Evolutionary conservation across 1,284 basidiomycete genomes (phyloP).

Genomic region (Irpex sp.): DNA sequence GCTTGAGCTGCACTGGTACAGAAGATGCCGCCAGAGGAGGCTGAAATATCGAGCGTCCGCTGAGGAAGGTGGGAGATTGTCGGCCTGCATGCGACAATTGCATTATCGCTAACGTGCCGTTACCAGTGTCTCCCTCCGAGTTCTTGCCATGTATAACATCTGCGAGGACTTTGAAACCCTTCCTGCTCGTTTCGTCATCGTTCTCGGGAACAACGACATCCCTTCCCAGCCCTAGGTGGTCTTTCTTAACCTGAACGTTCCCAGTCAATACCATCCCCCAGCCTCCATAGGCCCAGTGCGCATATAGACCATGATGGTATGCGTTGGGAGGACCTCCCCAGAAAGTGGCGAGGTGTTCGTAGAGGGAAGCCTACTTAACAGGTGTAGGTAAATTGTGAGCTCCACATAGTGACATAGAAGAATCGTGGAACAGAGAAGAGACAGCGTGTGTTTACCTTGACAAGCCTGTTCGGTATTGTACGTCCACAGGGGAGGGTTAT

Average conservation of each 20-base stretch:
- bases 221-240: slow-evolving; percentile 78
- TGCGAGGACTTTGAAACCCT: slow-evolving; percentile 53
- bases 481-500: slow-evolving; percentile 18
- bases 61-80: slow-evolving; percentile 74
- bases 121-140: not conserved
- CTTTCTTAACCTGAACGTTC: slow-evolving; percentile 75
- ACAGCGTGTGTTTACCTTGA: slow-evolving; percentile 16
- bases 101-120: slow-evolving; percentile 55
- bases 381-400: no score
- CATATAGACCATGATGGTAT: slow-evolving; percentile 67
- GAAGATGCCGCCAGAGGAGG: slow-evolving; percentile 75
- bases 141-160: slow-evolving; percentile 42
- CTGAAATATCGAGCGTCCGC: slow-evolving; percentile 59
- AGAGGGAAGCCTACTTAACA: slow-evolving; percentile 67
- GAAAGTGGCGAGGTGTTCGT: slow-evolving; percentile 74
- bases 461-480: slow-evolving; percentile 18
- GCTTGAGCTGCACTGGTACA: slow-evolving; percentile 44
- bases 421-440: no score
- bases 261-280: slow-evolving; percentile 94
- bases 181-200: slow-evolving; percentile 34
- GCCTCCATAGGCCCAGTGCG: slow-evolving; percentile 69
- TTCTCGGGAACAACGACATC: slow-evolving; percentile 66
- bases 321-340: slow-evolving; percentile 73
- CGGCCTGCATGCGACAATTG: slow-evolving; percentile 88
- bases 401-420: no score